Conservation (phyloP, 1,284 basidiomycete genomes). For the Volvariella volvacea region DNA sequence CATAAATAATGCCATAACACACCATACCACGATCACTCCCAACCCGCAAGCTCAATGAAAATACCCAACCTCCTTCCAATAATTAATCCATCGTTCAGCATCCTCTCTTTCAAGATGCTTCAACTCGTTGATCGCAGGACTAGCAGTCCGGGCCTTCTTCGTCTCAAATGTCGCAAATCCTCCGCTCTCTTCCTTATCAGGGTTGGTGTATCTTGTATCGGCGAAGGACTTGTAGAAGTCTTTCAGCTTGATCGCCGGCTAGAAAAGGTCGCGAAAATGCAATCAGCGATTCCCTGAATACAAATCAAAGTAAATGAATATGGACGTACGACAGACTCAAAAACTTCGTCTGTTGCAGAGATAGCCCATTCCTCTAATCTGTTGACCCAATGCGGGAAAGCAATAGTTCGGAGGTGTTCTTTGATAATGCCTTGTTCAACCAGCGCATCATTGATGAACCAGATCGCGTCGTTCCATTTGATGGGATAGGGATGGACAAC, state of each 20-base stretch:
- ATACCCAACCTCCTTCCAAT: not conserved
- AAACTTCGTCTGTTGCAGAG: not conserved
- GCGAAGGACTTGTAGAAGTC: not conserved
- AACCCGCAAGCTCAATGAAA: no score
- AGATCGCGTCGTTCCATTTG: slow-evolving; percentile 9
- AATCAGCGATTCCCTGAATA: not conserved
- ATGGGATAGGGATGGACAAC: slow-evolving; percentile 13
- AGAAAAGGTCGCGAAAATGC: not conserved
- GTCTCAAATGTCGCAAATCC: not conserved
- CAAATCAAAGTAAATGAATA: no score
- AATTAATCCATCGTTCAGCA: not conserved
- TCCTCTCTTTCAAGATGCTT: not conserved
- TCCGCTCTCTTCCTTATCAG: not conserved
- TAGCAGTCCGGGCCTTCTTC: not conserved
- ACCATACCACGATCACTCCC: no score
- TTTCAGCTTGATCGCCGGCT: no score
- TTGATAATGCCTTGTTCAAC: not conserved
- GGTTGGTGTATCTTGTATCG: not conserved
- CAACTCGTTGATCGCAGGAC: not conserved
- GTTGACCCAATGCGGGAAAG: slow-evolving; percentile 12
- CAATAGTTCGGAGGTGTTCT: slow-evolving; percentile 5
- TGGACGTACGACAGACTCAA: no score
- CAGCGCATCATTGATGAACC: slow-evolving; percentile 5
- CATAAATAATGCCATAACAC: no score
- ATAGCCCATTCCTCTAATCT: slow-evolving; percentile 5